These are phyloP conservation scores for Teratosphaeria viscida DNA, from an alignment of 2,329 filamentous ascomycete species.

Conservation along the genomic window DNA sequence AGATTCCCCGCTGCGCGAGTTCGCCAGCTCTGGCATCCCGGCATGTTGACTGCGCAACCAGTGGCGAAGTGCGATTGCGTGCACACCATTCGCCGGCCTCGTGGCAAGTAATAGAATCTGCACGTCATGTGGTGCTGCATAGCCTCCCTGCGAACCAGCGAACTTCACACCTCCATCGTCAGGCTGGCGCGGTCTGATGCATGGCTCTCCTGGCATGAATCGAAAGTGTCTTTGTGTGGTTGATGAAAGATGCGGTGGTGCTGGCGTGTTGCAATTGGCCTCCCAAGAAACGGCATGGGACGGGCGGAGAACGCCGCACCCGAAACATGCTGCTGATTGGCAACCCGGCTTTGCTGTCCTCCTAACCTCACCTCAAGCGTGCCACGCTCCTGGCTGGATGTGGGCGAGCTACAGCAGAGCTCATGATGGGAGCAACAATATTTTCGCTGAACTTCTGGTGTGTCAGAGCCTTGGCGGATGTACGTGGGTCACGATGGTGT, in stretches of 20 bases:
- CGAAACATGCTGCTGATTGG: background rate
- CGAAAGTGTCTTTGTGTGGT: background rate
- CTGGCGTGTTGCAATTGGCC: background rate
- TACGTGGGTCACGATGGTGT: background rate
- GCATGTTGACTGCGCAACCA: background rate
- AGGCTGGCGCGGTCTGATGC: background rate
- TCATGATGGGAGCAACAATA: background rate
- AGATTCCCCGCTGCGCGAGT: background rate
- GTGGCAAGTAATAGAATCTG: background rate
- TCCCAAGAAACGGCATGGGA: background rate
- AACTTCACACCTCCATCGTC: background rate
- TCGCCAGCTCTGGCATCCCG: background rate
- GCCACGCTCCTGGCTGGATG: background rate
- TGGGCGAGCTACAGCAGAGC: background rate
- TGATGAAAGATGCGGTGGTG: background rate
- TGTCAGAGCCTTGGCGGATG: background rate
- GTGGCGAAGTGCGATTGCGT: background rate
- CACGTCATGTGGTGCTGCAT: background rate
- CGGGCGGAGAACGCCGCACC: background rate
- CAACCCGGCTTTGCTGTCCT: background rate
- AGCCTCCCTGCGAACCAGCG: background rate
- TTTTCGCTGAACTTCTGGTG: background rate
- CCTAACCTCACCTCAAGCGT: background rate
- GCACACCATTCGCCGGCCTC: background rate
- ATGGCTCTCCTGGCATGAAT: background rate